These are phyloP conservation scores for Phytopythium mirpurense DNA, from an alignment of 352 stramenopile genomes.

Conservation along the genomic window DNA sequence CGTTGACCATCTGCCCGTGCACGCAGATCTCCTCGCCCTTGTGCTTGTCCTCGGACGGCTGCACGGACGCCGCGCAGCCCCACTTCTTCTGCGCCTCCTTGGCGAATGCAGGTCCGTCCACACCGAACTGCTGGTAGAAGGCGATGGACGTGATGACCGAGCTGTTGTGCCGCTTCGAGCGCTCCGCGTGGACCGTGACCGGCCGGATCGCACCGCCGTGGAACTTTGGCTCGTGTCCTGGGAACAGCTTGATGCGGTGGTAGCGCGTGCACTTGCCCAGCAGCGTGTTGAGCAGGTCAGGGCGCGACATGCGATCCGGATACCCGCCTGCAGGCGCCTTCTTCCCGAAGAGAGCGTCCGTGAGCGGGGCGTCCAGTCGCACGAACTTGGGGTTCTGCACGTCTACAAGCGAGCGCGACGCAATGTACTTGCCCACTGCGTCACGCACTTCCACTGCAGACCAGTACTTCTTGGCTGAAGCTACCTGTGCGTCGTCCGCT, in stretches of 20 bases:
- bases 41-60: slow-evolving; percentile 51
- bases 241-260: slow-evolving; percentile 66
- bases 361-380: slow-evolving; percentile 53
- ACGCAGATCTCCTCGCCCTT: slow-evolving; percentile 71
- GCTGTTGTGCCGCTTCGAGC: slow-evolving; percentile 68
- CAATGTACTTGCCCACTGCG: slow-evolving; percentile 55
- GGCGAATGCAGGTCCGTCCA: slow-evolving; percentile 59
- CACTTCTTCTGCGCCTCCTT: slow-evolving; percentile 83
- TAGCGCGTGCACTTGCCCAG: slow-evolving; percentile 63
- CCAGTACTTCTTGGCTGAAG: slow-evolving; percentile 43
- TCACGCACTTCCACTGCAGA: slow-evolving; percentile 44
- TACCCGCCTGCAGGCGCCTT: slow-evolving; percentile 55
- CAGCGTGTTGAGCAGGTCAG: slow-evolving; percentile 46
- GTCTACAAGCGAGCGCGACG: slow-evolving; percentile 50
- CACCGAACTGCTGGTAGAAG: slow-evolving; percentile 78
- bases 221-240: slow-evolving; percentile 60
- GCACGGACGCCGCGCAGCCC: slow-evolving; percentile 62
- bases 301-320: slow-evolving; percentile 43
- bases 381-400: slow-evolving; percentile 62
- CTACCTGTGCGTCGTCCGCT: slow-evolving; percentile 9
- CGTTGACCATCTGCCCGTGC: slow-evolving; percentile 77
- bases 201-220: slow-evolving; percentile 46
- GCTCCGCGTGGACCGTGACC: slow-evolving; percentile 61
- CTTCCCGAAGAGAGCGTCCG: slow-evolving; percentile 70
- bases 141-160: slow-evolving; percentile 63